Evolutionary conservation across 176 grass and related monocot genomes (phyloP).

Genomic region (Zea luxurians): DNA sequence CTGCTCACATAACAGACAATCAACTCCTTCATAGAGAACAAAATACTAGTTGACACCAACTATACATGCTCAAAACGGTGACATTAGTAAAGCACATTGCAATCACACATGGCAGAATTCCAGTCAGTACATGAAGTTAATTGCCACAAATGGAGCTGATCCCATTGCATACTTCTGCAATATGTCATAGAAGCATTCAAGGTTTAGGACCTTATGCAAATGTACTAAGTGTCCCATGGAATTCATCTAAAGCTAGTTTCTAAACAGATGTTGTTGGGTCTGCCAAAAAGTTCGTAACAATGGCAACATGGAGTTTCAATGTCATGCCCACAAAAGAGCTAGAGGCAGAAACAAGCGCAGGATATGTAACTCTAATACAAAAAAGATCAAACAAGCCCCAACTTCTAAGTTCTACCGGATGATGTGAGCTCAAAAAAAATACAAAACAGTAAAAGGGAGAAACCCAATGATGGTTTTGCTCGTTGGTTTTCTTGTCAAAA

Average conservation of each 20-base stretch:
- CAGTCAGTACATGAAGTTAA: not conserved
- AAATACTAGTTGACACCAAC: not conserved
- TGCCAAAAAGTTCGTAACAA: not conserved
- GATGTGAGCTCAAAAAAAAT: not conserved
- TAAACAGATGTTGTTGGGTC: not conserved
- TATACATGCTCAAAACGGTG: not conserved
- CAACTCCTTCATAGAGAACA: slow-evolving; percentile 10
- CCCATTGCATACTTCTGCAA: not conserved
- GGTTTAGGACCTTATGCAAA: not conserved
- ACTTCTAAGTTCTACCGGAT: not conserved
- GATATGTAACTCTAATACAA: not conserved
- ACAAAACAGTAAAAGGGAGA: not conserved
- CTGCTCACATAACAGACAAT: slow-evolving; percentile 41
- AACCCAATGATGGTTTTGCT: not conserved
- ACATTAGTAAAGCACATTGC: slow-evolving; percentile 11
- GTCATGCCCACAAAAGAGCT: not conserved
- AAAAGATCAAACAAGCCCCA: not conserved
- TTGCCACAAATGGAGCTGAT: not conserved
- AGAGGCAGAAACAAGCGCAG: not conserved
- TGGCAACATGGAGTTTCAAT: not conserved
- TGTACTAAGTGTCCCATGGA: not conserved
- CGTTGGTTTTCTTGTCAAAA: not conserved
- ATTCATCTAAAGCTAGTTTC: slow-evolving; percentile 5
- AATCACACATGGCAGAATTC: slow-evolving; percentile 1
- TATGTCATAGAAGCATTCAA: not conserved